phyloP scores from a whole-genome alignment of 2,329 filamentous ascomycete genomes.

The Diaporthe citriasiana region DNA sequence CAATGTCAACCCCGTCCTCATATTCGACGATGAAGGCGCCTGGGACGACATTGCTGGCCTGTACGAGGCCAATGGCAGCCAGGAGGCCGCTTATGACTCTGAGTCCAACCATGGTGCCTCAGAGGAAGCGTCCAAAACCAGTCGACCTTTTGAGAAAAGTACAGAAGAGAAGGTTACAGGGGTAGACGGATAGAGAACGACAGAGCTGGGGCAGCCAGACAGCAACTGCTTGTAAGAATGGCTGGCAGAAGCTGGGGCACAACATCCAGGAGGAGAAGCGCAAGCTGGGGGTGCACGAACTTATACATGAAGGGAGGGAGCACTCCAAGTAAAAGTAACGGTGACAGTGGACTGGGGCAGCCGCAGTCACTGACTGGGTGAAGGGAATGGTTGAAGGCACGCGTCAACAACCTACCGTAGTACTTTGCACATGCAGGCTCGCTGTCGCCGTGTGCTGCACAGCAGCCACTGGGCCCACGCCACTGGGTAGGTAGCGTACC shows the following conservation, averaged over 20 bases:
- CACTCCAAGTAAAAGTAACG: background rate
- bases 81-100: constrained; percentile 30
- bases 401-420: too few relatives aligned
- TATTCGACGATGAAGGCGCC: constrained; percentile 69
- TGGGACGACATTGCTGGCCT: constrained; percentile 52
- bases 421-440: background rate
- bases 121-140: background rate
- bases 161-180: background rate
- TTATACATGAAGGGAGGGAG: constrained; percentile 18
- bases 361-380: background rate
- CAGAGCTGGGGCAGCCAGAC: background rate
- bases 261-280: background rate
- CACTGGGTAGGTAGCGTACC: background rate
- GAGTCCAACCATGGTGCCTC: constrained; percentile 2
- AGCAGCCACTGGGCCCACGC: background rate
- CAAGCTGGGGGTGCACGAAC: background rate
- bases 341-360: background rate
- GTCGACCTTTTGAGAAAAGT: background rate
- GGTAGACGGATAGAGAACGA: background rate
- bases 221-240: constrained; percentile 23
- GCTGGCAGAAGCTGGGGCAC: constrained; percentile 3
- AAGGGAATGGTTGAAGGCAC: background rate
- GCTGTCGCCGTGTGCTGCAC: background rate
- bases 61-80: constrained; percentile 17
- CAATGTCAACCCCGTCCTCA: constrained; percentile 60